Percentiles rank a stretch among this genome's conserved stretches.
Evolutionary conservation across 495 filamentous ascomycete genomes (phyloP).

Genomic region (Haplographium delicatum): DNA sequence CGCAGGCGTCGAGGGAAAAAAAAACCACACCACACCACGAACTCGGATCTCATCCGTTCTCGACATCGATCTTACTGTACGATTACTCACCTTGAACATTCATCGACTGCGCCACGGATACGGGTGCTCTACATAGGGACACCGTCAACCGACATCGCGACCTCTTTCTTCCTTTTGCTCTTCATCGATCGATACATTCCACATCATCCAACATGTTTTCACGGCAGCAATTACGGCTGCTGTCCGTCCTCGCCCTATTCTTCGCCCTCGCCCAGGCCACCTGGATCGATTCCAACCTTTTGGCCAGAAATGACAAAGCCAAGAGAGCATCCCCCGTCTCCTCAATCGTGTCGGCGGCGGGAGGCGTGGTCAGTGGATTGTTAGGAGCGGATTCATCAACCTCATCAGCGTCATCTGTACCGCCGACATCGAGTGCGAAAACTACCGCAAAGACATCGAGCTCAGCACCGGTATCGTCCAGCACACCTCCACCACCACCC

Average conservation of each 20-base stretch:
- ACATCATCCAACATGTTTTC: too few relatives aligned
- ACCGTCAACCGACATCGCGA: too few relatives aligned
- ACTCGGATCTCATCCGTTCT: too few relatives aligned
- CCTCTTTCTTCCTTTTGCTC: too few relatives aligned
- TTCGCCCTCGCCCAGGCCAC: constrained; percentile 19
- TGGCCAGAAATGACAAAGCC: not conserved
- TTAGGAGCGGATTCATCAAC: not conserved
- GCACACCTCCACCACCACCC: constrained; percentile 1
- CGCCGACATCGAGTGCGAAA: not conserved
- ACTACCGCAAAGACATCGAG: not conserved
- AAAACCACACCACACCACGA: too few relatives aligned
- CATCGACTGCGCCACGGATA: too few relatives aligned
- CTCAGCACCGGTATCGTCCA: not conserved
- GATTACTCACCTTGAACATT: too few relatives aligned
- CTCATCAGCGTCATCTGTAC: not conserved
- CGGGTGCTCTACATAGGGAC: too few relatives aligned
- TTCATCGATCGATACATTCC: too few relatives aligned
- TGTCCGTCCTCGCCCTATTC: constrained; percentile 16
- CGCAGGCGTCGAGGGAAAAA: too few relatives aligned
- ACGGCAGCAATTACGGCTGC: constrained; percentile 8
- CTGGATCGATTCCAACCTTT: constrained; percentile 11
- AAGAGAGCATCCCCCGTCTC: not conserved
- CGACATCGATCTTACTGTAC: too few relatives aligned
- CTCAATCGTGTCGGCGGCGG: not conserved
- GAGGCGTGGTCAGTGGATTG: not conserved